Percentiles rank a stretch among this genome's conserved stretches.
phyloP scores from a whole-genome alignment of 1,284 basidiomycete species.

The Moesziomyces sp. region DNA sequence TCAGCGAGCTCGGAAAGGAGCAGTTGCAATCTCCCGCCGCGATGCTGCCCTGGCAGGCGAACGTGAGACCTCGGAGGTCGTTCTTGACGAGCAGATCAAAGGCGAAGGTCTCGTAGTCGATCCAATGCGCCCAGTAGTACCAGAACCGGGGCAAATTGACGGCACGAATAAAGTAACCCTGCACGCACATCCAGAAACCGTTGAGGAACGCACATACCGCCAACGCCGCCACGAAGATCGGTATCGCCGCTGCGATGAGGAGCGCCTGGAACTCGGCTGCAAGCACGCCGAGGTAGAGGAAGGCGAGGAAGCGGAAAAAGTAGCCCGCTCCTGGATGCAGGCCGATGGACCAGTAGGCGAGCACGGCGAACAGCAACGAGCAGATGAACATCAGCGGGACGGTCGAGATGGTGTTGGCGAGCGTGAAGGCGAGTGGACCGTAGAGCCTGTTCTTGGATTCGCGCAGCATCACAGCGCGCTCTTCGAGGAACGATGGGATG shows the following conservation, averaged over 20 bases:
- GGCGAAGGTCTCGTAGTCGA: constrained; percentile 70
- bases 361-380: constrained; percentile 55
- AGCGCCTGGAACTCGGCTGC: constrained; percentile 74
- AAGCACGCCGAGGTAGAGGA: constrained; percentile 74
- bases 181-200: constrained; percentile 74
- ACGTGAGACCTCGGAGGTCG: constrained; percentile 72
- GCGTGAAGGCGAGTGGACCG: constrained; percentile 47
- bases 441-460: constrained; percentile 68
- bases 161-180: constrained; percentile 69
- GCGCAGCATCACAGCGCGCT: constrained; percentile 68
- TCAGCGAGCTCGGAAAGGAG: constrained; percentile 21
- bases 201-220: constrained; percentile 74
- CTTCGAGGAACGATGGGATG: constrained; percentile 69
- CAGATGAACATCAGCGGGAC: constrained; percentile 69
- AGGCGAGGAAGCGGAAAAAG: constrained; percentile 74
- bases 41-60: constrained; percentile 69
- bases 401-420: constrained; percentile 66
- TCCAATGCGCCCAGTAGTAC: constrained; percentile 74
- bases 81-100: constrained; percentile 70
- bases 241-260: constrained; percentile 72
- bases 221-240: constrained; percentile 75
- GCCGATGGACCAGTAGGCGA: constrained; percentile 69
- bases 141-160: constrained; percentile 74
- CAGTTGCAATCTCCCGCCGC: constrained; percentile 46
- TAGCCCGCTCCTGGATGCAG: constrained; percentile 71